Evolutionary conservation across 805 yeast species (phyloP).

Genomic region (Metschnikowia matae): DNA sequence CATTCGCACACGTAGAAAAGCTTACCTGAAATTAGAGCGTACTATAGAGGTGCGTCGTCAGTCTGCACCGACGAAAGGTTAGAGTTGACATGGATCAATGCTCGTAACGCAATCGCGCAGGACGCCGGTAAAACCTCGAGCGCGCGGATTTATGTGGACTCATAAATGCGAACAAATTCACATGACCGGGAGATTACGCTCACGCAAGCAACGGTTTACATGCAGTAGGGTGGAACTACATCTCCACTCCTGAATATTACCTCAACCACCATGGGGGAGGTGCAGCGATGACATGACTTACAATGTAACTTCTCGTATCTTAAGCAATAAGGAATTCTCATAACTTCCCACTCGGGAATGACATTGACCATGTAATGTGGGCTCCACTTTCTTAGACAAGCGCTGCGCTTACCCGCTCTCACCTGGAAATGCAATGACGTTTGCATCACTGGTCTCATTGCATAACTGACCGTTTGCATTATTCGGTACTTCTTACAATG

Average conservation of each 20-base stretch:
- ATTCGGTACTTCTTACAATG: neutral
- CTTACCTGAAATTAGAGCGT: neutral
- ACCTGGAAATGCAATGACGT: conserved; percentile 1
- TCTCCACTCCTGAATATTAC: neutral
- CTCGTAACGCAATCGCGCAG: neutral
- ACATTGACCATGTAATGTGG: neutral
- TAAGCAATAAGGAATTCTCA: neutral
- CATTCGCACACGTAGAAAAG: neutral
- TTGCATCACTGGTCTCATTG: conserved; percentile 2
- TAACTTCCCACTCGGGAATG: neutral
- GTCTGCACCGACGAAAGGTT: conserved; percentile 1
- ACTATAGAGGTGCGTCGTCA: neutral
- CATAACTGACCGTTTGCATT: neutral
- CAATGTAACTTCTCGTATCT: neutral
- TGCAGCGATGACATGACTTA: no score
- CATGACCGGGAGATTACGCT: neutral
- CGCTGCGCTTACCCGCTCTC: conserved; percentile 3
- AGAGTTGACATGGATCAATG: conserved; percentile 1
- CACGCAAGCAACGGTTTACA: neutral
- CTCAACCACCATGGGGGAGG: neutral
- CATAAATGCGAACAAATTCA: neutral
- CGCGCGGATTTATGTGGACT: conserved; percentile 1
- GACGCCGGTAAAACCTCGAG: conserved; percentile 2
- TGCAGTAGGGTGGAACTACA: neutral
- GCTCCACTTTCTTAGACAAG: neutral